These are phyloP conservation scores for Plantago rigida DNA, from an alignment of 305 asterid genomes.

Conservation along the genomic window DNA sequence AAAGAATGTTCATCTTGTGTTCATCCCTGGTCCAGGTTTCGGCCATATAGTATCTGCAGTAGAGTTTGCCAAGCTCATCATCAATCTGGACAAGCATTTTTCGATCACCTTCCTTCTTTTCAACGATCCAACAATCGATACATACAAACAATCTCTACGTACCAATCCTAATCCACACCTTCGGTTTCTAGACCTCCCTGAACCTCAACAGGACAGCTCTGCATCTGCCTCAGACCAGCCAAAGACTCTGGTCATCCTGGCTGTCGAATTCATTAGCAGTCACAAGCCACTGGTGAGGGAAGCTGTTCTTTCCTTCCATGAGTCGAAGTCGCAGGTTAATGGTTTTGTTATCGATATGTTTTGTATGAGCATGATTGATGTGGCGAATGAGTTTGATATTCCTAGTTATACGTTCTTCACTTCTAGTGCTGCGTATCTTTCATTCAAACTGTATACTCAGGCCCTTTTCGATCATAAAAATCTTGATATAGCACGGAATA, in stretches of 20 bases:
- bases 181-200: conserved; percentile 28
- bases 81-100: conserved; percentile 24
- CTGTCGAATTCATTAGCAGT: conserved; percentile 1
- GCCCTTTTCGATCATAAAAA: conserved; percentile 24
- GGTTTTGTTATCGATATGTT: conserved; percentile 44
- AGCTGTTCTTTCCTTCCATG: conserved; percentile 19
- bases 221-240: conserved; percentile 5
- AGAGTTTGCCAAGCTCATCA: conserved; percentile 36
- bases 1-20: conserved; percentile 27
- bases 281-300: conserved; percentile 33
- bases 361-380: conserved; percentile 40
- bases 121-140: conserved; percentile 15
- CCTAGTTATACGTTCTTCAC: conserved; percentile 40
- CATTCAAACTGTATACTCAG: conserved; percentile 20
- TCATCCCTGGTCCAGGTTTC: conserved; percentile 49
- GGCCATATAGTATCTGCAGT: conserved; percentile 44
- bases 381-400: conserved; percentile 37
- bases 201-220: not conserved
- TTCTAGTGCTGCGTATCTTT: conserved; percentile 33
- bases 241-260: not conserved
- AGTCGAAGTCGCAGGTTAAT: conserved; percentile 2
- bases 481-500: conserved; percentile 22
- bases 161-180: conserved; percentile 18
- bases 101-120: conserved; percentile 38
- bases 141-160: conserved; percentile 13